These are phyloP conservation scores for Colletotrichum tanaceti DNA, from an alignment of 2,329 filamentous ascomycete species.

Conservation along the genomic window DNA sequence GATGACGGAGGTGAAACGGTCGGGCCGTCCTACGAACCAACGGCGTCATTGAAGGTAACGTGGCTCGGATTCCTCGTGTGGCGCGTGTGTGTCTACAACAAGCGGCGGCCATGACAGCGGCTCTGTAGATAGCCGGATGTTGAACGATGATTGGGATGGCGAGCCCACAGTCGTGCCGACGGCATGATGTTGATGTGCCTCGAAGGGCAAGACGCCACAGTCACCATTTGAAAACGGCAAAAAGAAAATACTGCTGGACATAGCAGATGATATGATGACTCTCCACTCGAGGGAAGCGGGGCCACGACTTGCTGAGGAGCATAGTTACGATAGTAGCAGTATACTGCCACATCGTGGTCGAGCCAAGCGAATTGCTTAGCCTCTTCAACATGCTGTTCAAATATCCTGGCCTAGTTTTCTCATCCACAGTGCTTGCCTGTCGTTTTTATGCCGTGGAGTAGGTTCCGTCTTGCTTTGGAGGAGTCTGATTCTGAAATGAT, in stretches of 20 bases:
- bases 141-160: not conserved
- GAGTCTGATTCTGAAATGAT: no score
- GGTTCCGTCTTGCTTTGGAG: no score
- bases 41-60: not conserved
- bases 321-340: conserved; percentile 33
- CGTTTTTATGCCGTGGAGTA: no score
- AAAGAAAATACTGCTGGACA: not conserved
- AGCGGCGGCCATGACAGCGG: not conserved
- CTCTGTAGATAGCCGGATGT: not conserved
- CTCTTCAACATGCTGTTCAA: not conserved
- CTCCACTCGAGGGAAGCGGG: conserved; percentile 24
- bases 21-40: not conserved
- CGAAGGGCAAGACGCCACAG: conserved; percentile 14
- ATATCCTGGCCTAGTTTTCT: not conserved
- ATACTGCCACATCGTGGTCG: conserved; percentile 10
- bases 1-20: not conserved
- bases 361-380: not conserved
- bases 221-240: not conserved
- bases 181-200: conserved; percentile 1
- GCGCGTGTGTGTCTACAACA: not conserved
- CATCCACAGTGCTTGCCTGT: no score
- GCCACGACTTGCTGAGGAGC: conserved; percentile 23
- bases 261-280: conserved; percentile 31
- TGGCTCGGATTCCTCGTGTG: not conserved
- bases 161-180: not conserved